Evolutionary conservation across 1,139 yeast species (phyloP), one percentile per base, ranked within the genome.

Genomic region (Zhuliangozyma parablackwelliae): DNA sequence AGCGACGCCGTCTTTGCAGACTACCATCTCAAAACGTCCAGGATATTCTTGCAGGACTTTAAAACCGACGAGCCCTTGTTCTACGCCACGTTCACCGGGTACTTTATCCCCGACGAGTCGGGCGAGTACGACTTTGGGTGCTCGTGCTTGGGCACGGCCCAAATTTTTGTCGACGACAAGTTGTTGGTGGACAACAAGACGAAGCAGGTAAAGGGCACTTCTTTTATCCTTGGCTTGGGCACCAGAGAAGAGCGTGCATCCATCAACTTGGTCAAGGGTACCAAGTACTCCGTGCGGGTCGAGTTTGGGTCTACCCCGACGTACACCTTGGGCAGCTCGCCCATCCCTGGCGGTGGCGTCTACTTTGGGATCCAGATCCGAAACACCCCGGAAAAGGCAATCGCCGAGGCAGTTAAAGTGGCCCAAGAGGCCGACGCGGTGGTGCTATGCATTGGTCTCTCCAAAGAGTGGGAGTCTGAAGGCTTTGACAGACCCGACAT

Each of bases 271-370:
- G 64, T 59, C 34, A 61, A 61, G 39, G 81, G 78, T 8, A 53
- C 60, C 38, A 42, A 44, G 29, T 74, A 78, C 57, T 61, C 61
- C 29, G 45, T 76, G 41, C 62, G 56, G 40, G 66, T 77, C 36
- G 76, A 72, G 48, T 78, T 63, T 48, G 83, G 82, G 16, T 69
- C 80, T 10, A 65, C 71, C 16, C 63, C 65, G 13, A 77, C 82
- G 10, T 65, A 43, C 37, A 45, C 49, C 3, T 34, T 57, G 11
- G 29, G 32, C 29, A 40, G 29, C 11, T 39, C 39, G 11, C 39
- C 44, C 23, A 36, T 32, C 31, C 43, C 39, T 29, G 35, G 43
- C 24, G 62, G 61, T 21, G 63, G 61, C 26, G 49, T 57, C 6
- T 48, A 31, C 43, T 45, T 56, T 35, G 62, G 63, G 4, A 42